phyloP scores from a whole-genome alignment of 805 yeast species.

The Wickerhamiella kazuoi region DNA sequence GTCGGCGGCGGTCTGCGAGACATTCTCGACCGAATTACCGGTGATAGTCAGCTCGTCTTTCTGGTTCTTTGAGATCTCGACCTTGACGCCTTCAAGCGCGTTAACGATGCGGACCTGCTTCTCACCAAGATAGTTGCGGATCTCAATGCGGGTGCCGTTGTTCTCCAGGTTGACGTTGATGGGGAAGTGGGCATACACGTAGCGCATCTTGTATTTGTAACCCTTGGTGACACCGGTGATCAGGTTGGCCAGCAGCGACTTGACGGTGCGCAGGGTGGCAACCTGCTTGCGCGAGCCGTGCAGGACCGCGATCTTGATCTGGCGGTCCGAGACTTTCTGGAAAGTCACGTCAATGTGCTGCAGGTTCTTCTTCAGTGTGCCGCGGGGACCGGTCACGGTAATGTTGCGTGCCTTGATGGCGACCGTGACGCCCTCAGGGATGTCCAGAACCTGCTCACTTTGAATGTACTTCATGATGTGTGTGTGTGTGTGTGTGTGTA shows the following conservation, averaged over 20 bases:
- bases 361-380: slow-evolving; percentile 75
- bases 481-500: no score
- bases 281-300: slow-evolving; percentile 99
- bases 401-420: slow-evolving; percentile 79
- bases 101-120: slow-evolving; percentile 83
- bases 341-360: slow-evolving; percentile 92
- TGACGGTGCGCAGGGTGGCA: slow-evolving; percentile 97
- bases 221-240: slow-evolving; percentile 98
- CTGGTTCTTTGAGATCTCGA: slow-evolving; percentile 62
- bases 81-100: slow-evolving; percentile 76
- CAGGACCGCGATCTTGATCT: slow-evolving; percentile 81
- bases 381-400: slow-evolving; percentile 96
- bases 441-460: slow-evolving; percentile 64
- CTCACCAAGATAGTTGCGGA: slow-evolving; percentile 99
- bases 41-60: slow-evolving; percentile 87
- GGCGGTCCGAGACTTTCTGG: slow-evolving; percentile 49
- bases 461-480: slow-evolving; percentile 78
- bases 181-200: slow-evolving; percentile 99
- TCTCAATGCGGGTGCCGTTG: slow-evolving; percentile 68
- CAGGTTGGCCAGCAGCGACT: slow-evolving; percentile 84
- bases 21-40: slow-evolving; percentile 95
- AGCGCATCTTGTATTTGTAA: slow-evolving; percentile 99
- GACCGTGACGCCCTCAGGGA: slow-evolving; percentile 89
- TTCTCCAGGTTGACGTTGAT: slow-evolving; percentile 89
- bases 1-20: slow-evolving; percentile 97